Conservation (phyloP, 768 basidiomycete genomes). For the Trametes villosa region DNA sequence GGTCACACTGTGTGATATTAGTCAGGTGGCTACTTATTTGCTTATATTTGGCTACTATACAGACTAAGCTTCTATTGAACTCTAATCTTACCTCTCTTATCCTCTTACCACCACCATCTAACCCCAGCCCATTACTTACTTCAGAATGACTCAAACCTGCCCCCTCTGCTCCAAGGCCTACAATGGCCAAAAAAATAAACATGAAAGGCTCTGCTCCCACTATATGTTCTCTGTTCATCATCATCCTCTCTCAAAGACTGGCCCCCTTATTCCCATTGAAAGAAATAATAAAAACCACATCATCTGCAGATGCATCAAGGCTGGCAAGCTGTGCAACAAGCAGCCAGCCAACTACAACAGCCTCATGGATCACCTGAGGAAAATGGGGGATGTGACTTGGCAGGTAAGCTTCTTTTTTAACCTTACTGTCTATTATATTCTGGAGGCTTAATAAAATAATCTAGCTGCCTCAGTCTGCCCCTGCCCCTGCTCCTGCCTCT, state of each 20-base stretch:
- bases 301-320: conserved; percentile 4
- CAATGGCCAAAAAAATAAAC: background rate
- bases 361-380: background rate
- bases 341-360: background rate
- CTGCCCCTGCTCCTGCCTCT: background rate
- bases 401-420: background rate
- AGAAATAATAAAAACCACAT: background rate
- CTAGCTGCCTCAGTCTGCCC: too few species aligned
- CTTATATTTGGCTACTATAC: too few species aligned
- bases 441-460: background rate
- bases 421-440: background rate
- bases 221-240: background rate
- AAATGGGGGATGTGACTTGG: background rate
- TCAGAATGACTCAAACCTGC: background rate
- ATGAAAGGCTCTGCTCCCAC: background rate
- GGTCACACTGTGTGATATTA: too few species aligned
- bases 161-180: background rate
- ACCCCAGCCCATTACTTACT: background rate
- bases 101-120: conserved; percentile 2
- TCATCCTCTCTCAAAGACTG: background rate
- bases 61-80: background rate
- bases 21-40: too few species aligned
- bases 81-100: background rate
- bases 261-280: background rate
- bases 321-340: background rate